Conservation (phyloP, 352 stramenopile genomes). For the Pythium angustatum region DNA sequence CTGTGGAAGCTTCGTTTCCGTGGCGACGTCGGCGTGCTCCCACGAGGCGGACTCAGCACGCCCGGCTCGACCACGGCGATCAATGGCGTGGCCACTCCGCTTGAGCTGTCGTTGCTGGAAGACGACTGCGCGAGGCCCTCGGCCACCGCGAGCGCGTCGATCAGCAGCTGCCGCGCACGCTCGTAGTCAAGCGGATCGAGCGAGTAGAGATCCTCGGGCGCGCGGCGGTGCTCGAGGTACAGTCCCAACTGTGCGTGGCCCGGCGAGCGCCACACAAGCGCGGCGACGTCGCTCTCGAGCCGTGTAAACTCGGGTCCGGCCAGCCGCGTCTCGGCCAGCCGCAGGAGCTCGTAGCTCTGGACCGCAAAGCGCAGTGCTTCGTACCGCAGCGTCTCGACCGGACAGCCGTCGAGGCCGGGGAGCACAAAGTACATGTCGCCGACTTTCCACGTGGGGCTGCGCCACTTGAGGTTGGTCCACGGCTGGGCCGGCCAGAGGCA, state of each 20-base stretch:
- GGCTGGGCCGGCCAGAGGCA: conserved; percentile 65
- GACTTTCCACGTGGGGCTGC: conserved; percentile 64
- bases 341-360: conserved; percentile 66
- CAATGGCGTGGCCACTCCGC: no score
- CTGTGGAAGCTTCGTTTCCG: conserved; percentile 19
- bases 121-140: conserved; percentile 10
- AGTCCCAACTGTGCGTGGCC: conserved; percentile 58
- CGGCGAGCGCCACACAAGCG: conserved; percentile 60
- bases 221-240: conserved; percentile 18
- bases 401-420: conserved; percentile 54
- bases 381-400: conserved; percentile 70
- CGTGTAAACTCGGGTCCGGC: conserved; percentile 45
- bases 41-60: neutral
- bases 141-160: conserved; percentile 54
- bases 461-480: conserved; percentile 67
- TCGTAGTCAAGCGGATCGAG: conserved; percentile 72
- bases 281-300: conserved; percentile 49
- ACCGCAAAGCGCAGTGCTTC: conserved; percentile 69
- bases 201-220: conserved; percentile 60
- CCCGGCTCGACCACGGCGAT: neutral
- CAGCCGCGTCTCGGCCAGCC: conserved; percentile 44
- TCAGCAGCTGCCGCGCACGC: conserved; percentile 51
- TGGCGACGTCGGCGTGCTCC: neutral
- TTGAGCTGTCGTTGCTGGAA: neutral
- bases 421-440: conserved; percentile 87